Percentiles rank a stretch among this genome's conserved stretches.
Evolutionary conservation across 805 yeast genomes (phyloP).

Genomic region (Wickerhamiella spandovensis): DNA sequence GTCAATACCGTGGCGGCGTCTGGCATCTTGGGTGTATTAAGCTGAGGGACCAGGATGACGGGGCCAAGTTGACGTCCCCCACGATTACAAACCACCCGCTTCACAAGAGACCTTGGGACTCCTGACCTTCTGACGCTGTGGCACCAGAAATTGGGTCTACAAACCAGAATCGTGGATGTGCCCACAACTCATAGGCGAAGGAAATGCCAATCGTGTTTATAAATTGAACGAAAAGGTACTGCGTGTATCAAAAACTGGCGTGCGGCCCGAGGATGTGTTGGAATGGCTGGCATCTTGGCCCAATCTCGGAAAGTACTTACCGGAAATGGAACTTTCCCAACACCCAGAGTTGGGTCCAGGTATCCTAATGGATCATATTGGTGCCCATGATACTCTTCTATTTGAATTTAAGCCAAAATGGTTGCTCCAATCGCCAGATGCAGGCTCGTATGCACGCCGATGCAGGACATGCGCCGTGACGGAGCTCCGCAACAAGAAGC

Average conservation of each 20-base stretch:
- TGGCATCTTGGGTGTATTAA: background rate
- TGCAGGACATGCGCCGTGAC: constrained; percentile 50
- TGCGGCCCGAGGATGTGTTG: constrained; percentile 29
- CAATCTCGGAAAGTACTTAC: constrained; percentile 11
- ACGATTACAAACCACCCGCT: background rate
- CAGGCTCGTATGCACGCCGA: constrained; percentile 25
- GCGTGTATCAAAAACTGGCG: constrained; percentile 24
- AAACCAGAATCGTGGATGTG: no score
- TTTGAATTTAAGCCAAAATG: constrained; percentile 52
- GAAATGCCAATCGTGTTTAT: constrained; percentile 9
- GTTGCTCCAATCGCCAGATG: constrained; percentile 34
- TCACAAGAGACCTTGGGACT: no score
- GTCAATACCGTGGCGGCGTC: constrained; percentile 1
- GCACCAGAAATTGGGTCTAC: no score
- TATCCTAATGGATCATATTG: constrained; percentile 13
- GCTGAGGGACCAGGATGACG: background rate
- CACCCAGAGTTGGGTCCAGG: constrained; percentile 9
- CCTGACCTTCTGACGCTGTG: no score
- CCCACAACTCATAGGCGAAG: constrained; percentile 6
- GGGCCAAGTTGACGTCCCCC: no score
- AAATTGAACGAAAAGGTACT: constrained; percentile 24
- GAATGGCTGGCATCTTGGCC: constrained; percentile 9
- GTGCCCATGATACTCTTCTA: constrained; percentile 15
- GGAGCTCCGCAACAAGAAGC: constrained; percentile 22
- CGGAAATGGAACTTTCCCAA: constrained; percentile 4